Evolutionary conservation across 1,284 basidiomycete species (phyloP).

Genomic region (Rhodotorula sp.): DNA sequence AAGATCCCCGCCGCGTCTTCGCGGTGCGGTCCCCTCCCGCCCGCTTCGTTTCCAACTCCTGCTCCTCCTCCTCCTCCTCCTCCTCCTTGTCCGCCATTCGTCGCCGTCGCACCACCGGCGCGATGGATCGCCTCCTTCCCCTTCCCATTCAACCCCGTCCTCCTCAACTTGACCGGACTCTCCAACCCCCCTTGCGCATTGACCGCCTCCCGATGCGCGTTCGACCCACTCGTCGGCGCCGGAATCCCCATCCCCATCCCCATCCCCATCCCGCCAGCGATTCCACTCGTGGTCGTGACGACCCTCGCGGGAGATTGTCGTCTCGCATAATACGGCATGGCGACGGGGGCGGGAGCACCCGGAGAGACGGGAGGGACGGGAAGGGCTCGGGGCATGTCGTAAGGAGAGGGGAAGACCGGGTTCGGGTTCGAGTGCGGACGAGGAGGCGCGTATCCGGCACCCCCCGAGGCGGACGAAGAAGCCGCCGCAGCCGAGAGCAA

Average conservation of each 20-base stretch:
- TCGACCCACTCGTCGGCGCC: background rate
- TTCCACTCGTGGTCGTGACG: background rate
- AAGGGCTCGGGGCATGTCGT: background rate
- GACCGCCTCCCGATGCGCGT: background rate
- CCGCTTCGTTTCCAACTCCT: background rate
- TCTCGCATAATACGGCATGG: constrained; percentile 21
- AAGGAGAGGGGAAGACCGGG: background rate
- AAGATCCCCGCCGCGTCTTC: constrained; percentile 38
- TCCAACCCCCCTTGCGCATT: background rate
- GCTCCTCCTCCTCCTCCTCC: too few species aligned
- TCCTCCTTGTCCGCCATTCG: background rate
- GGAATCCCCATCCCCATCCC: constrained; percentile 7
- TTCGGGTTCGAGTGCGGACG: background rate
- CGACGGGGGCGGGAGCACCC: constrained; percentile 27
- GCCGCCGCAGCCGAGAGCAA: background rate
- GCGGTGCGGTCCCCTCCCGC: background rate
- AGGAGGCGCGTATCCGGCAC: background rate
- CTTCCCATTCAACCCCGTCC: constrained; percentile 2
- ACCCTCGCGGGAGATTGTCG: background rate
- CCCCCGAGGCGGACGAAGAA: background rate
- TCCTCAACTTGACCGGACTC: constrained; percentile 17
- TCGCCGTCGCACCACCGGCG: background rate
- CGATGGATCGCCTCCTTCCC: constrained; percentile 5
- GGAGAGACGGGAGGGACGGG: constrained; percentile 16
- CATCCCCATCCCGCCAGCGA: background rate